Evolutionary conservation across 163 green algal species (phyloP).

Genomic region (Coccomyxa subellipsoidea): DNA sequence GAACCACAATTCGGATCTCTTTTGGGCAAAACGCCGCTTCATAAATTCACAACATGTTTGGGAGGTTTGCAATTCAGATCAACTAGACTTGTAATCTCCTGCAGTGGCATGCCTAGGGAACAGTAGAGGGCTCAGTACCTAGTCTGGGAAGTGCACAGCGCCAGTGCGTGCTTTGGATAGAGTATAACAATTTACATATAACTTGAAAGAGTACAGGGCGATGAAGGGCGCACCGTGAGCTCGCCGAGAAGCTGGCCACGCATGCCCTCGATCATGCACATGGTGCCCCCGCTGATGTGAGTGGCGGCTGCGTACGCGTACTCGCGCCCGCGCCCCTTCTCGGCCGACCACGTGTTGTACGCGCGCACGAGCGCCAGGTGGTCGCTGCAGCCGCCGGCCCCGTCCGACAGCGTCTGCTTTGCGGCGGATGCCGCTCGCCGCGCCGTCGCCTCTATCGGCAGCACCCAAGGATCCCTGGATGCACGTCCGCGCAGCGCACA

Average conservation of each 20-base stretch:
- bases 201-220: neutral
- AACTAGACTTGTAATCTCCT: too few species aligned
- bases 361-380: slow-evolving; percentile 67
- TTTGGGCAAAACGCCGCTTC: too few species aligned
- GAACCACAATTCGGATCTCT: too few species aligned
- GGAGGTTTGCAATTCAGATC: too few species aligned
- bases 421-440: slow-evolving; percentile 29
- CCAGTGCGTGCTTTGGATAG: too few species aligned
- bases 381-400: slow-evolving; percentile 57
- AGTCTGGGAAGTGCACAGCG: too few species aligned
- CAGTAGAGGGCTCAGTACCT: too few species aligned
- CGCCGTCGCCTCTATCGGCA: slow-evolving; percentile 45
- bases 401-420: slow-evolving; percentile 31
- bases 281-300: slow-evolving; percentile 61
- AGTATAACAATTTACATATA: too few species aligned
- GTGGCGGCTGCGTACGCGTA: slow-evolving; percentile 41
- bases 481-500: too few species aligned
- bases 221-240: slow-evolving; percentile 32
- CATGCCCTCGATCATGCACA: slow-evolving; percentile 80
- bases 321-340: slow-evolving; percentile 19
- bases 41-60: too few species aligned
- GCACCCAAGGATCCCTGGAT: slow-evolving; percentile 72
- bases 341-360: slow-evolving; percentile 49
- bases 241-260: slow-evolving; percentile 61
- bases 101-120: too few species aligned